phyloP scores from a whole-genome alignment of 2,329 filamentous ascomycete genomes.

The Aspergillus pseudonomiae region DNA sequence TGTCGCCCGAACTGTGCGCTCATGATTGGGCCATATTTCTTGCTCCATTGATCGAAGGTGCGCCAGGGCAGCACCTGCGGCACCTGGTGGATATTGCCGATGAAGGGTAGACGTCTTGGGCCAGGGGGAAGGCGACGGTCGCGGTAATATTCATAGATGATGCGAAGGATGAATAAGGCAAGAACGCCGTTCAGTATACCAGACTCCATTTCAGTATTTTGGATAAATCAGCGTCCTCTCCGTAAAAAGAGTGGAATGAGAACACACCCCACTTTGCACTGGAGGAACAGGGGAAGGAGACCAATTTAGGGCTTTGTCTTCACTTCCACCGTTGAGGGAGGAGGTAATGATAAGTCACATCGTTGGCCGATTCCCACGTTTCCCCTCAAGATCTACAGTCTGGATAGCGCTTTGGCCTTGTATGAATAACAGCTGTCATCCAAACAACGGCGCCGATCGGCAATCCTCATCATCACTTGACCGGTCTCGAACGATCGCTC shows the following conservation, averaged over 20 bases:
- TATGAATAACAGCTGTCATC: background rate
- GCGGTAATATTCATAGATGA: slow-evolving; percentile 19
- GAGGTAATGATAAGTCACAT: background rate
- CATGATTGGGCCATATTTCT: slow-evolving; percentile 40
- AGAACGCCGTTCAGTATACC: background rate
- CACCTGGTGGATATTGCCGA: slow-evolving; percentile 39
- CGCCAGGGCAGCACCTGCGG: slow-evolving; percentile 27
- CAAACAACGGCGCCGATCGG: background rate
- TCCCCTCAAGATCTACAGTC: background rate
- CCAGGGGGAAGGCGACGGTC: slow-evolving; percentile 29
- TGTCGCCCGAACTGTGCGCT: slow-evolving; percentile 33
- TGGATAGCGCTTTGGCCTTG: background rate
- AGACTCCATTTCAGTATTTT: background rate
- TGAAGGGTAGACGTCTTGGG: slow-evolving; percentile 31
- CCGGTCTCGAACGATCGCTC: background rate
- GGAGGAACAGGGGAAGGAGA: background rate
- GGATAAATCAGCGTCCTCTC: background rate
- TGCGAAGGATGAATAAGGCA: slow-evolving; percentile 8
- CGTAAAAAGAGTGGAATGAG: background rate
- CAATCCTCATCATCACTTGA: background rate
- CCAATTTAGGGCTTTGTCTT: background rate
- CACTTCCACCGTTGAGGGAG: background rate
- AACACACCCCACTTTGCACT: too few species aligned
- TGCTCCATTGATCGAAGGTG: slow-evolving; percentile 35
- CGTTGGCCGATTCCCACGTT: background rate